Evolutionary conservation across 805 yeast genomes (phyloP).

Genomic region (Wickerhamiella lipophila): DNA sequence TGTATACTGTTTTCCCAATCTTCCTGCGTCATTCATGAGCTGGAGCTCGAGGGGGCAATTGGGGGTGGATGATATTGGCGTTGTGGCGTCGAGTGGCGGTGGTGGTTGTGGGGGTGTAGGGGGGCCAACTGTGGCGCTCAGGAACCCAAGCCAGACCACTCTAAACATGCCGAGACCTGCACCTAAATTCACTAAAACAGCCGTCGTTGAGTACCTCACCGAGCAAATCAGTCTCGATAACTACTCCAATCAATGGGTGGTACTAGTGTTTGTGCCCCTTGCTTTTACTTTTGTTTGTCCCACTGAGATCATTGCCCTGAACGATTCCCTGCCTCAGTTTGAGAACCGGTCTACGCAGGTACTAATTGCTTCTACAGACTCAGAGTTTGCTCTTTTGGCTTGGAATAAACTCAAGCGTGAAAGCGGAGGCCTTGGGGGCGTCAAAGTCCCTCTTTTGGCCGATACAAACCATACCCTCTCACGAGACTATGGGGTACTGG

Average conservation of each 20-base stretch:
- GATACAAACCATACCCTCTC: constrained; percentile 94
- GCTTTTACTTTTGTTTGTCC: constrained; percentile 99
- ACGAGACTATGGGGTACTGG: constrained; percentile 92
- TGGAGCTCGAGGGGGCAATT: neutral
- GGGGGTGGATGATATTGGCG: neutral
- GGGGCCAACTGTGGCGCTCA: too few relatives aligned
- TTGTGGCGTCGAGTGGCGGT: too few relatives aligned
- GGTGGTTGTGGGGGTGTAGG: too few relatives aligned
- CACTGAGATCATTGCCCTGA: constrained; percentile 97
- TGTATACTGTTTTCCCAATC: constrained; percentile 19
- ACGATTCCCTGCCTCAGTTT: constrained; percentile 87
- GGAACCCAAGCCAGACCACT: too few relatives aligned
- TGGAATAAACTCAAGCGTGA: constrained; percentile 96
- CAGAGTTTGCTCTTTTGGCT: constrained; percentile 92
- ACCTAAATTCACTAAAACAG: constrained; percentile 90
- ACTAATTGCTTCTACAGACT: constrained; percentile 94
- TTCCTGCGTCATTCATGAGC: constrained; percentile 9
- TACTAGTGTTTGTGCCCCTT: constrained; percentile 93
- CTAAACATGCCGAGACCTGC: constrained; percentile 44
- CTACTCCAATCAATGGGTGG: constrained; percentile 96
- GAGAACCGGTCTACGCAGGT: constrained; percentile 76
- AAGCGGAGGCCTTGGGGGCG: constrained; percentile 96
- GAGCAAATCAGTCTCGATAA: constrained; percentile 91
- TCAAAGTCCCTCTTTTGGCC: constrained; percentile 86
- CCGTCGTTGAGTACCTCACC: constrained; percentile 91